Evolutionary conservation across 192 early-diverging fungal genomes (phyloP).

Genomic region (Radiomyces spectabilis): DNA sequence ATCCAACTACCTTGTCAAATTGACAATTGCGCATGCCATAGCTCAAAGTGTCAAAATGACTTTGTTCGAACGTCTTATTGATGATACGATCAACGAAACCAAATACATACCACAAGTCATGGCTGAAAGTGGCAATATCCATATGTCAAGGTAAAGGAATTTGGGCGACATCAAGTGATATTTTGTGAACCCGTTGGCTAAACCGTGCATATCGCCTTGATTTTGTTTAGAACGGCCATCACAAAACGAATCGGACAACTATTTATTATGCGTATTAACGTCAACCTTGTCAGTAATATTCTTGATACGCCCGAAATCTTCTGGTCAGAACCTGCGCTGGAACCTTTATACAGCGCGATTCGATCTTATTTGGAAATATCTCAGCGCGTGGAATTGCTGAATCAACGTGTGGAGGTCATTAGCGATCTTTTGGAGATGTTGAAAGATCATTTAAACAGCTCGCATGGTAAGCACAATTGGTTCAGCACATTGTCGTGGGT

Average conservation of each 20-base stretch:
- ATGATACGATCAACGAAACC: constrained; percentile 84
- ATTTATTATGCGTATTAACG: constrained; percentile 85
- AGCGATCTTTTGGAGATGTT: constrained; percentile 92
- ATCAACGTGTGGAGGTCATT: constrained; percentile 89
- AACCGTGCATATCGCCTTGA: too few relatives aligned
- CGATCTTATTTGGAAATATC: constrained; percentile 77
- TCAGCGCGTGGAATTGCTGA: constrained; percentile 84
- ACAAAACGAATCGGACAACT: constrained; percentile 94
- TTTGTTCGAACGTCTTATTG: constrained; percentile 85
- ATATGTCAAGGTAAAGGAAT: constrained; percentile 59
- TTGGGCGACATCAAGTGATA: neutral
- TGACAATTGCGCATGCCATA: constrained; percentile 93
- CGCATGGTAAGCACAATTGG: constrained; percentile 55
- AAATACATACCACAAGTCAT: constrained; percentile 88
- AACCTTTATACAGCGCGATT: constrained; percentile 74
- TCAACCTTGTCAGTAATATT: constrained; percentile 84
- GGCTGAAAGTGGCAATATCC: constrained; percentile 88
- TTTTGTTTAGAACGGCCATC: constrained; percentile 66
- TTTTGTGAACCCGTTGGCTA: neutral
- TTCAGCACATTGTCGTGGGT: neutral
- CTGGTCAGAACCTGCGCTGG: constrained; percentile 79
- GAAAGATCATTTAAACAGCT: constrained; percentile 86
- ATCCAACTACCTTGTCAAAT: constrained; percentile 79
- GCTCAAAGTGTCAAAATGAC: constrained; percentile 94
- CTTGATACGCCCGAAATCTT: constrained; percentile 92